Evolutionary conservation across 495 filamentous ascomycete genomes (phyloP), one percentile per base, ranked within the genome.

Genomic region (Aspergillus leporis): DNA sequence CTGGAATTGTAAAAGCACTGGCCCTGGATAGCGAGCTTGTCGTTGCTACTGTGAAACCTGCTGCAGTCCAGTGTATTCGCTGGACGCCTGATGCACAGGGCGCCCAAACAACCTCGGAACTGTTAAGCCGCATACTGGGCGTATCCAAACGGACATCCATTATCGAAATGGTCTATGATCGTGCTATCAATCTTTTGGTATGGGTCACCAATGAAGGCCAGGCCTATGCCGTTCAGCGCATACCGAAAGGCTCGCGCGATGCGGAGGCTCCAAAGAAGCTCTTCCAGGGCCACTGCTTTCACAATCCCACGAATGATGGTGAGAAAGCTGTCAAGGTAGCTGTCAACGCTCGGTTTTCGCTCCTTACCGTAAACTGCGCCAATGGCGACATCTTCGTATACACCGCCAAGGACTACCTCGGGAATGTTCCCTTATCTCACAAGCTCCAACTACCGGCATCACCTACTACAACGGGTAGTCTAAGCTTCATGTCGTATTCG

Each of bases 141-240:
- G 68, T 96, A 21, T 83, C 86, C 32, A 93, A 89, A 69, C 92
- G 89, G 73, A 81, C 84, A 4, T 83, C 80, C 0, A 85, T 97
- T 40, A 70, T 72, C 40, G 90, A 96, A 53, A 97, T 99, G 91
- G 88, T 96, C 23, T 88, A 97, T 74, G 94, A 99, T 71, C 85
- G 93, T 61, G 93, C 94, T 1, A 99, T 99, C 93, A 98, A 94
- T 66, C 81, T 99, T 18, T 87, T 90, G 36, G 89, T 93, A 18
- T 99, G 95, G 95, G 83, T 96, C 56, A 95, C 91, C 9, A 90
- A 81, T 66, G 93, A 93, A 65, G 95, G 95, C 0, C 87, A 84
- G 68, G 93, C 91, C 4, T 98, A 96, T 70, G 92, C 93, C 21
- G 92, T 98, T 19, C 95, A 99, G 70, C 85, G 92, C 57, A 62